Conservation (phyloP, 805 yeast species). For the Candida namnaoensis region DNA sequence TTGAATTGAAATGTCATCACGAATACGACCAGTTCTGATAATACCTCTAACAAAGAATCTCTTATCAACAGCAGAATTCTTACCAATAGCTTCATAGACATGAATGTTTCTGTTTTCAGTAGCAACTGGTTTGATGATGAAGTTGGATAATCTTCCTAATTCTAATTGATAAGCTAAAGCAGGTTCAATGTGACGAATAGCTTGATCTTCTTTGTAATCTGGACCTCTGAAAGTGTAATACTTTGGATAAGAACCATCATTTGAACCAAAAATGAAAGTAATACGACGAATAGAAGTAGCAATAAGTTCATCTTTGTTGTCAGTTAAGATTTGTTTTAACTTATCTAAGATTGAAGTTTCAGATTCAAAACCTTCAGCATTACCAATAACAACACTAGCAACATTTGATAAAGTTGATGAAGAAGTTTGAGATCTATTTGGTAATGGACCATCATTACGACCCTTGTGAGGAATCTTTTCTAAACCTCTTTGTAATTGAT, state of each 20-base stretch:
- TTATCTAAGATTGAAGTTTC: slow-evolving; percentile 62
- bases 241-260: slow-evolving; percentile 84
- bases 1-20: slow-evolving; percentile 87
- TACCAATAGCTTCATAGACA: slow-evolving; percentile 93
- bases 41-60: slow-evolving; percentile 96
- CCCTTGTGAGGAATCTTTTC: slow-evolving; percentile 51
- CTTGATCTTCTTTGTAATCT: slow-evolving; percentile 75
- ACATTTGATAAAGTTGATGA: slow-evolving; percentile 57
- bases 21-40: slow-evolving; percentile 89
- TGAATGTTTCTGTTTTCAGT: slow-evolving; percentile 97
- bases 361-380: slow-evolving; percentile 61
- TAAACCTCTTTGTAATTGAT: slow-evolving; percentile 65
- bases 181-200: slow-evolving; percentile 96
- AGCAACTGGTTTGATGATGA: slow-evolving; percentile 88
- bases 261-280: slow-evolving; percentile 81
- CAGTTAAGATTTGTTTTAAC: slow-evolving; percentile 57
- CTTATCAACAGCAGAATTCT: slow-evolving; percentile 88
- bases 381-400: slow-evolving; percentile 69
- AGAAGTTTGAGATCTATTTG: slow-evolving; percentile 31
- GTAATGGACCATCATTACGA: slow-evolving; percentile 35
- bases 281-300: slow-evolving; percentile 82
- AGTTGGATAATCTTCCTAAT: slow-evolving; percentile 87
- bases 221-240: slow-evolving; percentile 95
- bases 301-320: slow-evolving; percentile 60
- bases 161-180: slow-evolving; percentile 97